Evolutionary conservation across 23 red algal species (phyloP), one percentile per base, ranked within the genome.

Genomic region (Gracilaria domingensis): DNA sequence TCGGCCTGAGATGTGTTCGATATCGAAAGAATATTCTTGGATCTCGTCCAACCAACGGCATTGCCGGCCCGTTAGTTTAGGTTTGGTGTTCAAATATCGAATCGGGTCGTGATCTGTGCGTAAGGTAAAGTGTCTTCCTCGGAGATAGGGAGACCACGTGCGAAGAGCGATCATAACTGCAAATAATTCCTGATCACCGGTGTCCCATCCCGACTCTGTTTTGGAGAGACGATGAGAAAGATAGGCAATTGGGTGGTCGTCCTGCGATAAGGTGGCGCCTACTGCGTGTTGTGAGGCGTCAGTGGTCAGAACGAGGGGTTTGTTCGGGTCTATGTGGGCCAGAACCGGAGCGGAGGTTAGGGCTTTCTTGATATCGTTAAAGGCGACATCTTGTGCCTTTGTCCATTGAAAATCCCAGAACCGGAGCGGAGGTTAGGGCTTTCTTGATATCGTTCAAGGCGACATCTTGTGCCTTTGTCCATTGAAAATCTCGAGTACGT

Each of bases 51-150:
- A n/a, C n/a, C n/a, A n/a, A n/a, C n/a, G 57, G 16, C 25, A 35
- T 35, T 83, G 80, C 24, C 80, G 12, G 18, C 1, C 53, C 16
- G 53, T 26, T 64, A 83, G 44, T 30, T 65, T 59, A 14, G 57
- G 0, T 49, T 83, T 83, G 13, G 80, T 35, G 16, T 64, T 50
- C 51, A 83, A 0, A 49, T 61, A 83, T 21, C 12, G 12, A 30
- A 62, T 83, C 24, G 50, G 80, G 14, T 83, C 80, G 18, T 83
- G 80, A 62, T 64, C 80, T 30, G 50, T 62, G 0, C 11, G 13
- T 12, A 83, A 30, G 11, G 23, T 59, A 26, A 83, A 83, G n/a
- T 83, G 40, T 64, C 45, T 50, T 29, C n/a, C n/a, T n/a, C n/a
- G n/a, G n/a, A n/a, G n/a, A n/a, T n/a, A n/a, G n/a, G n/a, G n/a